Evolutionary conservation across 1,139 yeast species (phyloP), one percentile per base, ranked within the genome.

Genomic region (Lodderomyces beijingensis): DNA sequence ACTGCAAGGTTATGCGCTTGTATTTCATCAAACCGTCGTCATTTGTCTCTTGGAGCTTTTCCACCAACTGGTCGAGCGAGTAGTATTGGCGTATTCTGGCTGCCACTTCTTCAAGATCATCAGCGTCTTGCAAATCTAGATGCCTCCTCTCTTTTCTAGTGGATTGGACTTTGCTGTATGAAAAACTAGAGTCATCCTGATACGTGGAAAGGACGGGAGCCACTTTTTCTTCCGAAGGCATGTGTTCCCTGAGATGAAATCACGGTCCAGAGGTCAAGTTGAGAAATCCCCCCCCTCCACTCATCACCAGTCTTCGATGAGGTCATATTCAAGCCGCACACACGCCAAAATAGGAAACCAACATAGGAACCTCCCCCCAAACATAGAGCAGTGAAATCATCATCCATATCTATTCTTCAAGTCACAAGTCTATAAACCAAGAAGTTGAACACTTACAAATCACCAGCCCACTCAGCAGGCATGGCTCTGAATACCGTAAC

Each of bases 1-100:
- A 89, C 57, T 91, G 99, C 25, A 91, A 61, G 0, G 97, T 89
- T 3, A 89, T 70, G 26, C 70, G 66, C 28, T 53, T 57, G 52
- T 62, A 79, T 29, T 47, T 50, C 7, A 10, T 11, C 18, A 43
- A 42, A 0, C 53, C 52, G 1, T 45, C 43, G 4, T 32, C 32
- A 22, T 61, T 43, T 10, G 51, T 44, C 12, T 38, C 34, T 6
- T 31, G 32, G 25, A 80, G 51, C 40, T 53, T 65, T 1, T 47
- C 44, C 0, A 64, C 57, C 9, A 83, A 49, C 34, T 68, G 66
- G 13, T 65, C 67, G 2, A 81, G 45, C 15, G 73, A 61, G 47
- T 81, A 82, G 51, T 78, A 79, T 0, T 68, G 61, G 13, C 44
- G 45, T 14, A 81, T 51, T 21, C 49, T 50, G 3, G 49, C 43